Percentiles rank a stretch among this genome's conserved stretches.
Evolutionary conservation across 192 early-diverging fungal genomes (phyloP).

Genomic region (Entomortierella chlamydospora): DNA sequence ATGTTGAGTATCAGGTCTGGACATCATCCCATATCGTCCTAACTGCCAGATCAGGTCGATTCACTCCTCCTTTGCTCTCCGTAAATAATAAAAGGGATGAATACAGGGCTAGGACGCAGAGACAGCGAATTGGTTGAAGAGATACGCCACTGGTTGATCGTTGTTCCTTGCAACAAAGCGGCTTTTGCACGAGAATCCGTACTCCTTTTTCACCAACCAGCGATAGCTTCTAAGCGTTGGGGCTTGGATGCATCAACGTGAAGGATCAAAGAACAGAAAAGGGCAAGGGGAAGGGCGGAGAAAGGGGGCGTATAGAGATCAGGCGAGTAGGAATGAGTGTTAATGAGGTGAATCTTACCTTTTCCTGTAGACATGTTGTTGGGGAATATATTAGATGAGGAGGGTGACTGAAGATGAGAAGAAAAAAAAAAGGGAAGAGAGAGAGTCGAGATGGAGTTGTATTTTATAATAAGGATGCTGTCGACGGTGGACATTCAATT

Average conservation of each 20-base stretch:
- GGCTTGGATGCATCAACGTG: too few species aligned
- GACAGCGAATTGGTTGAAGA: too few species aligned
- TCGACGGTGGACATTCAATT: background rate
- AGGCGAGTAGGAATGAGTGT: background rate
- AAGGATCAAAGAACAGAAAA: background rate
- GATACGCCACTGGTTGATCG: too few species aligned
- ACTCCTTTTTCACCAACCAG: background rate
- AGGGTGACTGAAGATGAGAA: slow-evolving; percentile 12
- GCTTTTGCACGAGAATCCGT: background rate
- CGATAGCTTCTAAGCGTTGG: too few species aligned
- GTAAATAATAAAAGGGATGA: too few species aligned
- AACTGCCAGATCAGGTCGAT: background rate
- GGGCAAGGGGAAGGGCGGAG: background rate
- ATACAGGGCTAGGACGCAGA: too few species aligned
- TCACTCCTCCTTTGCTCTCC: background rate
- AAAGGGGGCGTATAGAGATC: background rate
- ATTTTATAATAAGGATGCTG: slow-evolving; percentile 10
- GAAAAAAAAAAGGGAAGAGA: slow-evolving; percentile 24
- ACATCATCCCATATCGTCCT: background rate
- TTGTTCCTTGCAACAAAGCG: background rate
- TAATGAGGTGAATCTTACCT: slow-evolving; percentile 31
- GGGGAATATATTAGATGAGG: slow-evolving; percentile 13
- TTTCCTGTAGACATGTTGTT: slow-evolving; percentile 58
- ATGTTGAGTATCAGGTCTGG: too few species aligned
- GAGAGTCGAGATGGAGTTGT: background rate